Evolutionary conservation across 306 rosid species (phyloP), one percentile per base, ranked within the genome.

Genomic region (Crataegus laevigata): DNA sequence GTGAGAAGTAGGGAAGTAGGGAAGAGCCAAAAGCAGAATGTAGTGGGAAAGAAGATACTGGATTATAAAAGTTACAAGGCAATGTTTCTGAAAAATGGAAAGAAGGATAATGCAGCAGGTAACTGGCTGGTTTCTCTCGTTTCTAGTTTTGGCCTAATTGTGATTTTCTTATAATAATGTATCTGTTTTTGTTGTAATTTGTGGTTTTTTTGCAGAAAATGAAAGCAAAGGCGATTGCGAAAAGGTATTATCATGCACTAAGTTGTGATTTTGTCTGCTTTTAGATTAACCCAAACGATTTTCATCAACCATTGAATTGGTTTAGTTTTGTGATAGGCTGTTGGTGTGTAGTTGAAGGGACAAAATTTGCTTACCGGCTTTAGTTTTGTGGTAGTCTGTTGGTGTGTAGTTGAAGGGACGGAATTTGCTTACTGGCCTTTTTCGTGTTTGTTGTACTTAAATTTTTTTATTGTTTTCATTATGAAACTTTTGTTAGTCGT

Each of bases 191-290:
- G 45, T 51, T 42, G 32, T 60, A 45, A 32, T 73, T 71, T 84
- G 82, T 76, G 80, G 77, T 84, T 71, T 36, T 30, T 72, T 82
- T 71, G 81, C 81, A 47, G 73, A 40, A 6, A 63, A 69, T 65
- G 79, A 78, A 62, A 76, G 82, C 78, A 84, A 77, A 60, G 77
- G 79, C 52, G 76, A 45, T 19, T 54, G 82, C 82, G 32, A 82
- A 32, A 83, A 88, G 97, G 96, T 92, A 82, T 60, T 63, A 74
- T 60, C 79, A 75, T 42, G 55, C 62, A 40, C 22, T 34, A 80
- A 19, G 36, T 60, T 68, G 47, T 60, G 32, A 6, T 29, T 3
- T 8, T 69, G 9, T 32, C 52, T 40, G 8, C 25, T 42, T 70
- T 54, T 38, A 4, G 63, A 8, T 75, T 57, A 22, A 10, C 21